A percentile compares a stretch with the other conserved stretches of the same genome.
Evolutionary conservation across 805 yeast species (phyloP).

Genomic region (Metschnikowia reukaufii): DNA sequence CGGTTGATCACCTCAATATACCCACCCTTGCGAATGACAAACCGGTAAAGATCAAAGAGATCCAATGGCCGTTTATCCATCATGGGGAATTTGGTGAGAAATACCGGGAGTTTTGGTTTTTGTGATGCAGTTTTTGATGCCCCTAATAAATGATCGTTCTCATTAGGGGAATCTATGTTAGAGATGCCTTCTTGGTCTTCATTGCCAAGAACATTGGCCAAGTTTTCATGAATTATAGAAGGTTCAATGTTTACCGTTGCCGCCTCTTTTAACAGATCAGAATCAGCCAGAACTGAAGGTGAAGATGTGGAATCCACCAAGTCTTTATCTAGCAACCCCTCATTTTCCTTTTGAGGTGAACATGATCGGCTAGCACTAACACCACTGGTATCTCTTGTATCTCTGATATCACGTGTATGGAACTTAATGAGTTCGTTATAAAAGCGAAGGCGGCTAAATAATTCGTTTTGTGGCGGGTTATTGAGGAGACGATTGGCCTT

Average conservation of each 20-base stretch:
- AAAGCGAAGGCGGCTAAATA: conserved; percentile 46
- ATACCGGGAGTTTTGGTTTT: conserved; percentile 20
- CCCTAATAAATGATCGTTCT: too few relatives aligned
- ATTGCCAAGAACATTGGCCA: too few relatives aligned
- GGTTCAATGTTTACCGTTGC: too few relatives aligned
- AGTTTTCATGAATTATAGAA: too few relatives aligned
- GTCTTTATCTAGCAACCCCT: too few relatives aligned
- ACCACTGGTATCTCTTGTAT: background rate
- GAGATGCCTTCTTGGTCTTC: too few relatives aligned
- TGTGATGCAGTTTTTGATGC: background rate
- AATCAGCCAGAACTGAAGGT: too few relatives aligned
- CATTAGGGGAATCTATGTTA: too few relatives aligned
- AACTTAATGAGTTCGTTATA: conserved; percentile 46
- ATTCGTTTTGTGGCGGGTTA: conserved; percentile 44
- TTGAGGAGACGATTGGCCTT: conserved; percentile 49
- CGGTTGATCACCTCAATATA: conserved; percentile 58
- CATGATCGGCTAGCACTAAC: background rate
- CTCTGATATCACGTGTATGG: conserved; percentile 24
- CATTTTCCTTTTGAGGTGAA: background rate
- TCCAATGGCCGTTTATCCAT: conserved; percentile 68
- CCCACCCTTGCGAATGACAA: conserved; percentile 69
- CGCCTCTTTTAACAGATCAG: too few relatives aligned
- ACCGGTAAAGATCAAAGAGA: conserved; percentile 54
- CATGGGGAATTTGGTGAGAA: conserved; percentile 53
- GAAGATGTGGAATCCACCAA: too few relatives aligned